Percentiles rank a stretch among this genome's conserved stretches.
phyloP scores from a whole-genome alignment of 352 stramenopile species.

The Saprolegnia diclina region DNA sequence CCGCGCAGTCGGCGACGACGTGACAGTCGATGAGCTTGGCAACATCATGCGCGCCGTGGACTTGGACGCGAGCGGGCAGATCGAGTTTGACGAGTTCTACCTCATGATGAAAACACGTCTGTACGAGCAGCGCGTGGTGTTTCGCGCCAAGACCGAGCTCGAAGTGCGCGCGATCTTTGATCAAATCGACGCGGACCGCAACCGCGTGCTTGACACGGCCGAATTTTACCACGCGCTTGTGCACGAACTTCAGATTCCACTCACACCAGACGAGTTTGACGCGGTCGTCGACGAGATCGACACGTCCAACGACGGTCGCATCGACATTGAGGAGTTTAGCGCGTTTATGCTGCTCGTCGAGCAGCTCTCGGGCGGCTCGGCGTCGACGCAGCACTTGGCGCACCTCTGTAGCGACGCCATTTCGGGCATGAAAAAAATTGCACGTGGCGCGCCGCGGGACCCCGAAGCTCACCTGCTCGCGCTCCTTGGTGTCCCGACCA shows the following conservation, averaged over 20 bases:
- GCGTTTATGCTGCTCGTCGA: constrained; percentile 68
- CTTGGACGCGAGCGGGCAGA: constrained; percentile 52
- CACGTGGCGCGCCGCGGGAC: constrained; percentile 56
- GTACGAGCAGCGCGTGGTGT: constrained; percentile 44
- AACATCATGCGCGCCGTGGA: constrained; percentile 53
- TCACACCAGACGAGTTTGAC: constrained; percentile 67
- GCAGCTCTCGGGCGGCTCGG: constrained; percentile 31
- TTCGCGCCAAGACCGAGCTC: constrained; percentile 59
- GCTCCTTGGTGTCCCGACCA: constrained; percentile 73
- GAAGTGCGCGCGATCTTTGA: constrained; percentile 71
- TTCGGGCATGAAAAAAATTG: constrained; percentile 73
- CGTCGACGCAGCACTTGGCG: constrained; percentile 1
- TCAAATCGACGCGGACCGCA: constrained; percentile 56
- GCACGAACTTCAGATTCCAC: constrained; percentile 63
- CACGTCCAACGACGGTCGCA: constrained; percentile 48
- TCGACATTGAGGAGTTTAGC: constrained; percentile 69
- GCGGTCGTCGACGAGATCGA: constrained; percentile 66
- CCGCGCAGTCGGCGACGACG: constrained; percentile 60
- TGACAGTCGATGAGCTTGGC: constrained; percentile 59
- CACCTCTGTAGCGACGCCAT: constrained; percentile 31
- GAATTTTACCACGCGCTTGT: constrained; percentile 76
- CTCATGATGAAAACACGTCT: constrained; percentile 63
- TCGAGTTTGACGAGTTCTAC: constrained; percentile 75
- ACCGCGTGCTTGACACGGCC: constrained; percentile 55
- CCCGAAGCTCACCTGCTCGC: constrained; percentile 61